Evolutionary conservation across 1,284 basidiomycete species (phyloP), one percentile per base, ranked within the genome.

Genomic region (Schizophyllum commune): DNA sequence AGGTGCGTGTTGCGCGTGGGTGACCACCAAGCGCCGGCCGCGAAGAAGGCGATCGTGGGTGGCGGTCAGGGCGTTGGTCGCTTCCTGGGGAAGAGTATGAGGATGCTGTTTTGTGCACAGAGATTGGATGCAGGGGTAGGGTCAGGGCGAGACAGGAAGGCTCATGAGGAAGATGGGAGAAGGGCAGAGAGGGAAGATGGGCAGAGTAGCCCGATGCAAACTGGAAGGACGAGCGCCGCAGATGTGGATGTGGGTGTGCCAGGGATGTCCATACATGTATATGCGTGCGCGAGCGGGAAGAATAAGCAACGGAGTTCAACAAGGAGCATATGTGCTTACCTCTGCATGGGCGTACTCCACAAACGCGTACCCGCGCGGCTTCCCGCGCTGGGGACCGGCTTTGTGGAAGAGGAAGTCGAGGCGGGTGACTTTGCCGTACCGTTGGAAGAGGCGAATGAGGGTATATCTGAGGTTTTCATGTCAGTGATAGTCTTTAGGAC

Each of bases 331-430:
- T 55, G 20, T 55, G 88, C 93, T 79, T 75, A 97, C 95, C 75
- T 88, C 84, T 74, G 86, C 81, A 58, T 82, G 81, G 32, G 80
- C 80, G 70, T 88, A 98, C 75, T 98, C 94, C 34, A 99, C 77
- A 68, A 98, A 99, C 0, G 95, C 96, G 73, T 96, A 99, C 1
- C 96, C 96, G 19, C 95, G 80, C 1, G 96, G 94, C 72, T 94
- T 96, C 13, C 96, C 96, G 72, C 89, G 94, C 68, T 88, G 76
- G 4, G 88, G 82, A 0, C 96, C 96, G 0, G 87, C 79, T 76
- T 96, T 98, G 81, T 99, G 96, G 71, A 96, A 97, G 67, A 98
- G 82, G 72, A 89, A 96, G 73, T 99, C 96, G 62, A 98, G 83
- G 68, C 95, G 94, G 52, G 91, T 83, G 63, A 98, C 83, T 73